Conservation (phyloP, 305 asterid genomes). For the Fraxinus latifolia region DNA sequence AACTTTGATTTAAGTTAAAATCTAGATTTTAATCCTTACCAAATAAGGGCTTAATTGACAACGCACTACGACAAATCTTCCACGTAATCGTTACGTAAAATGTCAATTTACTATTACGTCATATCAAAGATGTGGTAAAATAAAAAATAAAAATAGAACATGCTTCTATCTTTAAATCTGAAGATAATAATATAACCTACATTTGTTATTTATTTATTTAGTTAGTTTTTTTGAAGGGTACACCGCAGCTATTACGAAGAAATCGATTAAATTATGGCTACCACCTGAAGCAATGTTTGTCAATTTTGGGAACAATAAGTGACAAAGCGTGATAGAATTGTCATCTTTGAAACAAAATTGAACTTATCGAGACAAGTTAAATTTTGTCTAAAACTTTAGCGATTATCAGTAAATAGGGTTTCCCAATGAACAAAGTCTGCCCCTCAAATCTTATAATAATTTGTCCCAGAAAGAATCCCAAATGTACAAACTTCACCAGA, state of each 20-base stretch:
- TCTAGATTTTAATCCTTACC: too few species aligned
- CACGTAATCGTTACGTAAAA: not conserved
- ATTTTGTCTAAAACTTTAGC: not conserved
- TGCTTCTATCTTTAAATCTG: not conserved
- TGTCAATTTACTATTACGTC: not conserved
- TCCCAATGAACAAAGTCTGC: not conserved
- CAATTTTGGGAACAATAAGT: not conserved
- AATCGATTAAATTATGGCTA: not conserved
- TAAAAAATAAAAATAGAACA: too few species aligned
- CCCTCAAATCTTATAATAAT: not conserved
- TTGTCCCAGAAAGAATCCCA: slow-evolving; percentile 8
- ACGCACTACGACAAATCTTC: not conserved
- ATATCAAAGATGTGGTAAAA: not conserved
- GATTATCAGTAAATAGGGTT: not conserved
- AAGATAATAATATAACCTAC: not conserved
- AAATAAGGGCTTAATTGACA: not conserved
- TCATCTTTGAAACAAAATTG: not conserved
- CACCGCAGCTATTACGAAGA: not conserved
- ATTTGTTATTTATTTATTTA: not conserved
- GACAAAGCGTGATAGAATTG: not conserved
- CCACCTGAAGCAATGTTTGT: not conserved
- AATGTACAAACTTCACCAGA: slow-evolving; percentile 37
- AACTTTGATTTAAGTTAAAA: not conserved
- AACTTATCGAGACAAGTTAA: not conserved
- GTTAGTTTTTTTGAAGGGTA: not conserved